These are phyloP conservation scores for Suillus decipiens DNA, from an alignment of 768 basidiomycete genomes.

Conservation along the genomic window DNA sequence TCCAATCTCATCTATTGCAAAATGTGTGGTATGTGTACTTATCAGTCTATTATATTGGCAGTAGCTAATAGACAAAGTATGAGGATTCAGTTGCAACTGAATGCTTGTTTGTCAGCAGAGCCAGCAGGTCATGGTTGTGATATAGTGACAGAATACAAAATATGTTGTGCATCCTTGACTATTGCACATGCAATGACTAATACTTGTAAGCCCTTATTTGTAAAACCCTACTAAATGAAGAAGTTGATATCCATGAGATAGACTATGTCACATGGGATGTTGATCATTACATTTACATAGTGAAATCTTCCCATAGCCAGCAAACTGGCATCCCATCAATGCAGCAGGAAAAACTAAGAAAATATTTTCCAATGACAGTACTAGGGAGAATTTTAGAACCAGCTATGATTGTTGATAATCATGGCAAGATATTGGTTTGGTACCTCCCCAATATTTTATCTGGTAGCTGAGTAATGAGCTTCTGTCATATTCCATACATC, in stretches of 20 bases:
- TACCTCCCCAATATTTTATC: background rate
- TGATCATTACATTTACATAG: background rate
- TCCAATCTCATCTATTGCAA: no score
- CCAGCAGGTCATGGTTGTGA: no score
- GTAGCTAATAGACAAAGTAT: no score
- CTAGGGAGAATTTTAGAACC: background rate
- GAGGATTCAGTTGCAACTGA: no score
- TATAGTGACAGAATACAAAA: no score
- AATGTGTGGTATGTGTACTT: no score
- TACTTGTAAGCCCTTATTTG: background rate
- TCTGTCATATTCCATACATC: no score
- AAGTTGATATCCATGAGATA: background rate
- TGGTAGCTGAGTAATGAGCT: background rate
- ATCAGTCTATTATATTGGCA: no score
- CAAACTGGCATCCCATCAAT: background rate
- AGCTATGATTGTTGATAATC: background rate
- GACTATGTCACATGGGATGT: background rate
- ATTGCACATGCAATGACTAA: background rate
- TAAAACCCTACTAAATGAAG: background rate
- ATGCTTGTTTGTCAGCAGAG: no score
- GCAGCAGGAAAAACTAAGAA: background rate
- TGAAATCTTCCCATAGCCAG: background rate
- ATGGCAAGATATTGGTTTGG: conserved; percentile 5
- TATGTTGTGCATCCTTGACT: background rate
- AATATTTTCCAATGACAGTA: background rate